Conservation (phyloP, 805 yeast species). For the Candida yuanshanica region DNA sequence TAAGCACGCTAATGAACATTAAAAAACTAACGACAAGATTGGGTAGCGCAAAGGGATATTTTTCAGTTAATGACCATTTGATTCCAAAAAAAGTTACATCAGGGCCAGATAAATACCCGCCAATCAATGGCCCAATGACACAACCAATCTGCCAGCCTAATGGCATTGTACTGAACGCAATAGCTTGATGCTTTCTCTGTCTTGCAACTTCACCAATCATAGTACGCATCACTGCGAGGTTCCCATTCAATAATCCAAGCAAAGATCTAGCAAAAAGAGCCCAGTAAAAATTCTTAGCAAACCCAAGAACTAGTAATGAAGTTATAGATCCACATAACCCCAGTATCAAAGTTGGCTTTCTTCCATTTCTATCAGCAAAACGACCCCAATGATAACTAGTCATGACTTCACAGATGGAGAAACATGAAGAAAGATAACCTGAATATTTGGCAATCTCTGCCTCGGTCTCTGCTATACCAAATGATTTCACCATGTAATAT, state of each 20-base stretch:
- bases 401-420: slow-evolving; percentile 15
- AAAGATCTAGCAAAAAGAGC: slow-evolving; percentile 13
- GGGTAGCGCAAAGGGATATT: slow-evolving; percentile 13
- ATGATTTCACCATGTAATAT: slow-evolving; percentile 17
- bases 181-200: slow-evolving; percentile 14
- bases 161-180: slow-evolving; percentile 17
- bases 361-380: slow-evolving; percentile 13
- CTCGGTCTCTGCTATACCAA: slow-evolving; percentile 12
- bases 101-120: slow-evolving; percentile 8
- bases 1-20: slow-evolving; percentile 3
- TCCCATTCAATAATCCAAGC: slow-evolving; percentile 15
- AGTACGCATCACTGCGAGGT: slow-evolving; percentile 15
- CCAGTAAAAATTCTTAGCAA: slow-evolving; percentile 13
- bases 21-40: slow-evolving; percentile 10
- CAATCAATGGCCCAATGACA: slow-evolving; percentile 16
- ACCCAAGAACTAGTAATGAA: slow-evolving; percentile 13
- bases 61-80: slow-evolving; percentile 6
- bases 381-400: slow-evolving; percentile 16
- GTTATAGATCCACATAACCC: slow-evolving; percentile 11
- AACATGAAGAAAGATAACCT: slow-evolving; percentile 13
- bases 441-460: slow-evolving; percentile 16
- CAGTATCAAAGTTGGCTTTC: slow-evolving; percentile 14
- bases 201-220: slow-evolving; percentile 13
- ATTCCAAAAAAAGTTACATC: not conserved
- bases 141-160: slow-evolving; percentile 14